Conservation (phyloP, 139 green algal genomes). For the Tetraselmis chui region DNA sequence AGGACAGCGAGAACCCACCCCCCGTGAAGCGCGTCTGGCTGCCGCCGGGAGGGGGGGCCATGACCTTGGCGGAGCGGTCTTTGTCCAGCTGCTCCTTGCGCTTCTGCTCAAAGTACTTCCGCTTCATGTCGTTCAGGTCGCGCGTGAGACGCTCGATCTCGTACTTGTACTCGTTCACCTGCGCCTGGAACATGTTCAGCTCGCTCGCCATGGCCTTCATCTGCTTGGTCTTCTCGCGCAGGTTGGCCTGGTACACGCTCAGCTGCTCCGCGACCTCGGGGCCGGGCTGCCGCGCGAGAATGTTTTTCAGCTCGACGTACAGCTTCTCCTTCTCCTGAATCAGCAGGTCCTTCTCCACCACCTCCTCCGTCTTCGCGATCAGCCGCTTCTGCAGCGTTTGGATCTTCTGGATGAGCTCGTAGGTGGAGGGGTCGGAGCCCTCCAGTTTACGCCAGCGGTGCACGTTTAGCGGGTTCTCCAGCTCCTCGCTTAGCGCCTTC, state of each 20-base stretch:
- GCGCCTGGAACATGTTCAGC: conserved; percentile 88
- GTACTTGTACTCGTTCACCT: conserved; percentile 89
- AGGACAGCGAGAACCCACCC: conserved; percentile 36
- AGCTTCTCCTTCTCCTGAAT: conserved; percentile 90
- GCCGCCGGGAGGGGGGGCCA: neutral
- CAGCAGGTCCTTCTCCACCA: conserved; percentile 80
- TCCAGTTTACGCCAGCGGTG: conserved; percentile 91
- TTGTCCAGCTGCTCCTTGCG: conserved; percentile 53
- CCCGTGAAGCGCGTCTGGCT: conserved; percentile 33
- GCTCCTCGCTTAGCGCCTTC: conserved; percentile 81
- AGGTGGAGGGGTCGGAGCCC: conserved; percentile 77
- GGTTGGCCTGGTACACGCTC: conserved; percentile 65
- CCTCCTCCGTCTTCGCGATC: conserved; percentile 85
- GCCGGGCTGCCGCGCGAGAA: conserved; percentile 75
- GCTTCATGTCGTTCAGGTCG: conserved; percentile 76
- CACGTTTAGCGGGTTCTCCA: conserved; percentile 93
- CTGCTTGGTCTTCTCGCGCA: conserved; percentile 88
- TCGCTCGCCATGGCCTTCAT: conserved; percentile 86
- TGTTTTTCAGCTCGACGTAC: conserved; percentile 87
- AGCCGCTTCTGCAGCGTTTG: conserved; percentile 88
- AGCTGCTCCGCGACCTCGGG: conserved; percentile 83
- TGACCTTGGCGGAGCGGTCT: conserved; percentile 25
- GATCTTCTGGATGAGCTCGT: conserved; percentile 94
- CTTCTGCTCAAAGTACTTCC: conserved; percentile 73
- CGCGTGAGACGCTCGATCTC: conserved; percentile 73